These are phyloP conservation scores for Yamadazyma triangularis DNA, from an alignment of 1,139 yeast species.

Conservation along the genomic window DNA sequence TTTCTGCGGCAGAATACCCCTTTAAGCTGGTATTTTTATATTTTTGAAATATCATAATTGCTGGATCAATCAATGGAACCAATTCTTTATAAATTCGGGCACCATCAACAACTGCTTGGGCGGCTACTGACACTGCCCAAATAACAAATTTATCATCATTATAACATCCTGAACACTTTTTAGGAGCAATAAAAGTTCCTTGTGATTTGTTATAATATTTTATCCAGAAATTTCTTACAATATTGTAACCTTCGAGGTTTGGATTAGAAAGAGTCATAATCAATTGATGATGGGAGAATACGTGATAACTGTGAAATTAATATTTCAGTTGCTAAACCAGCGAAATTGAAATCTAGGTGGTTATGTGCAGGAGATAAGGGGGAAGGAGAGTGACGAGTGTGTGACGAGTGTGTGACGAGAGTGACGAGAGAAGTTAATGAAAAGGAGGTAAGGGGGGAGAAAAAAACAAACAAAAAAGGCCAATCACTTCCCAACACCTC, in stretches of 20 bases:
- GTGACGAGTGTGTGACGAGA: no score
- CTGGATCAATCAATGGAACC: constrained; percentile 54
- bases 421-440: no score
- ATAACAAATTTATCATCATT: constrained; percentile 54
- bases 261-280: constrained; percentile 31
- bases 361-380: no score
- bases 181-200: constrained; percentile 40
- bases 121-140: constrained; percentile 67
- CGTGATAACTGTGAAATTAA: no score
- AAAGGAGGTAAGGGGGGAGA: no score
- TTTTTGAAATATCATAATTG: constrained; percentile 45
- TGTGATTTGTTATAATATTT: constrained; percentile 41
- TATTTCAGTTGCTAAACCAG: no score
- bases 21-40: constrained; percentile 49
- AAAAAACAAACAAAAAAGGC: no score
- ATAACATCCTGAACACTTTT: constrained; percentile 46
- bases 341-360: no score
- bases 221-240: constrained; percentile 43
- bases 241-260: constrained; percentile 49
- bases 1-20: constrained; percentile 59
- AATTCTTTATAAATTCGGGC: constrained; percentile 57
- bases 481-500: no score
- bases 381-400: no score
- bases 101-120: constrained; percentile 59
- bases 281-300: no score